Conservation (phyloP, 768 basidiomycete species). For the Leccinum uliginosum region DNA sequence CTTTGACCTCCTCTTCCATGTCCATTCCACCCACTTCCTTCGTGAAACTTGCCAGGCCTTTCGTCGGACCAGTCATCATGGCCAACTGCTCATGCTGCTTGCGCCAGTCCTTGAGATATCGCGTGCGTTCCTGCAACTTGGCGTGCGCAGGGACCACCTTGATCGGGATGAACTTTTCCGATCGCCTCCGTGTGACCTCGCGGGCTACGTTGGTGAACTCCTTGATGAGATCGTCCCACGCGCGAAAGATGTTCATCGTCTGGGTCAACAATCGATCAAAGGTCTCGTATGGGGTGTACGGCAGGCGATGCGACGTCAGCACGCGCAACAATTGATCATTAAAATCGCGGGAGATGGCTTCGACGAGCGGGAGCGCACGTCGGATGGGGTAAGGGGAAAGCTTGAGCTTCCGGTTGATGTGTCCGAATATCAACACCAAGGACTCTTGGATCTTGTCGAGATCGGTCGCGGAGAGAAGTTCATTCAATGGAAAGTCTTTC, state of each 20-base stretch:
- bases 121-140: conserved; percentile 81
- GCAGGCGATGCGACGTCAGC: conserved; percentile 83
- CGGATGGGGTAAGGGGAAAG: conserved; percentile 96
- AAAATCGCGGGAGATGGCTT: conserved; percentile 97
- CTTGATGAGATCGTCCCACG: conserved; percentile 88
- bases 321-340: conserved; percentile 92
- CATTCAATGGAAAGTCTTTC: conserved; percentile 98
- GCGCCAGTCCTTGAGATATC: conserved; percentile 88
- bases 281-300: conserved; percentile 91
- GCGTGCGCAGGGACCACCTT: conserved; percentile 89
- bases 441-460: conserved; percentile 93
- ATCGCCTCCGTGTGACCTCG: conserved; percentile 85
- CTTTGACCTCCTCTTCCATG: conserved; percentile 96
- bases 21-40: conserved; percentile 87
- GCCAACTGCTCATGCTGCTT: conserved; percentile 97
- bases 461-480: conserved; percentile 93
- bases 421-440: conserved; percentile 80
- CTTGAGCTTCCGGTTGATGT: conserved; percentile 93
- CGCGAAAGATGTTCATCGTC: conserved; percentile 73
- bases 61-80: conserved; percentile 94
- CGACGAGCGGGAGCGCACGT: conserved; percentile 92
- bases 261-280: conserved; percentile 83
- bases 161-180: conserved; percentile 94
- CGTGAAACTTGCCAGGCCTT: conserved; percentile 70
- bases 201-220: conserved; percentile 91